Percentiles rank a stretch among this genome's conserved stretches.
Conservation (phyloP, 805 yeast genomes). For the Teunomyces atbi region DNA sequence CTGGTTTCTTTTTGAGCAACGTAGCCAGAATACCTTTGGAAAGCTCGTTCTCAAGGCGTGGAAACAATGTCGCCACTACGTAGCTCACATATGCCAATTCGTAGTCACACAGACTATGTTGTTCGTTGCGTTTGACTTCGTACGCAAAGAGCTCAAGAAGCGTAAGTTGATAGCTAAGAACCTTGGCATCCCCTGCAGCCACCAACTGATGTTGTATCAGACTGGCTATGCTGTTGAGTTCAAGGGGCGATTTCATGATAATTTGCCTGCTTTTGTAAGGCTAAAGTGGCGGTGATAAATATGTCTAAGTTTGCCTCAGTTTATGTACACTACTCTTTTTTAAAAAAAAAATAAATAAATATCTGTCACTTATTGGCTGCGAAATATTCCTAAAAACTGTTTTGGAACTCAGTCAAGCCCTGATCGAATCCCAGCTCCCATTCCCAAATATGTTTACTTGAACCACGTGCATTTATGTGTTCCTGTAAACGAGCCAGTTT, state of each 20-base stretch:
- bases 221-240: slow-evolving; percentile 5
- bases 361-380: slow-evolving; percentile 3
- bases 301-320: neutral
- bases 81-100: slow-evolving; percentile 34
- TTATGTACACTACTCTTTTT: neutral
- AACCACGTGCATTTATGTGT: slow-evolving; percentile 57
- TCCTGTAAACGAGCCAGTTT: slow-evolving; percentile 57
- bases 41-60: slow-evolving; percentile 5
- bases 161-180: slow-evolving; percentile 27
- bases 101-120: slow-evolving; percentile 35
- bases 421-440: slow-evolving; percentile 83
- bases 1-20: slow-evolving; percentile 13
- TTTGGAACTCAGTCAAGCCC: slow-evolving; percentile 49
- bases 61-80: slow-evolving; percentile 12
- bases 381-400: neutral
- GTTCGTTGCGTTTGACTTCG: slow-evolving; percentile 27
- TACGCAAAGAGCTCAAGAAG: slow-evolving; percentile 35
- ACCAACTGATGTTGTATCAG: neutral
- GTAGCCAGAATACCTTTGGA: slow-evolving; percentile 15
- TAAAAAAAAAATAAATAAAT: no score
- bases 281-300: no score
- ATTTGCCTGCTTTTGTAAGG: no score
- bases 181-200: slow-evolving; percentile 10
- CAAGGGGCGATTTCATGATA: neutral
- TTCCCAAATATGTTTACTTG: slow-evolving; percentile 69